These are phyloP conservation scores for Saccharum hybrid DNA, from an alignment of 202 grass and related monocot species.

Conservation along the genomic window DNA sequence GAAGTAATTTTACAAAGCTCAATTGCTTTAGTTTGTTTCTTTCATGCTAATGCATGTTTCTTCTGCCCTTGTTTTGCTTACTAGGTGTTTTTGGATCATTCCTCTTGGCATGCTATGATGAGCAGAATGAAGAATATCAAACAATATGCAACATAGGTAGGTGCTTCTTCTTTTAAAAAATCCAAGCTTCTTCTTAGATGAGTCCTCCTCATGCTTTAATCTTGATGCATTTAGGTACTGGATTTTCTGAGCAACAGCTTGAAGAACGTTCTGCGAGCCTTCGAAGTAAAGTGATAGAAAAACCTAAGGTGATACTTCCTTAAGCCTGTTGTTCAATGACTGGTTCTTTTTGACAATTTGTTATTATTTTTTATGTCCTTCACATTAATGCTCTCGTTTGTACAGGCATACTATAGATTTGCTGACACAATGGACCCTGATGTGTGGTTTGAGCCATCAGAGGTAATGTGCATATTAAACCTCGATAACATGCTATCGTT, in stretches of 20 bases:
- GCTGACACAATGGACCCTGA: slow-evolving; percentile 91
- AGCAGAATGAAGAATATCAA: slow-evolving; percentile 99
- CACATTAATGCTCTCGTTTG: slow-evolving; percentile 40
- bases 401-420: slow-evolving; percentile 90
- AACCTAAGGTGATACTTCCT: slow-evolving; percentile 79
- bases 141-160: slow-evolving; percentile 98
- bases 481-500: background rate
- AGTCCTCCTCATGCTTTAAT: slow-evolving; percentile 34
- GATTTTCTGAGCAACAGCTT: slow-evolving; percentile 97
- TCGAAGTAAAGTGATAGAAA: slow-evolving; percentile 85
- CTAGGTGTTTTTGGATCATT: slow-evolving; percentile 97
- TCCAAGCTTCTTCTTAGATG: slow-evolving; percentile 15
- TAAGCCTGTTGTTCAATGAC: slow-evolving; percentile 6
- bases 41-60: slow-evolving; percentile 28
- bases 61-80: slow-evolving; percentile 38
- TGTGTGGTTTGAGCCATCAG: slow-evolving; percentile 95
- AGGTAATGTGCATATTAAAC: slow-evolving; percentile 56
- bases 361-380: slow-evolving; percentile 18
- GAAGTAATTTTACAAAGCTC: background rate
- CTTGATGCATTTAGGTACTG: slow-evolving; percentile 70
- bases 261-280: slow-evolving; percentile 85
- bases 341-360: slow-evolving; percentile 10
- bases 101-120: slow-evolving; percentile 93
- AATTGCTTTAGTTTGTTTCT: slow-evolving; percentile 29
- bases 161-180: slow-evolving; percentile 5